These are phyloP conservation scores for Phytophthora agathidicida DNA, from an alignment of 352 stramenopile species.

Conservation along the genomic window DNA sequence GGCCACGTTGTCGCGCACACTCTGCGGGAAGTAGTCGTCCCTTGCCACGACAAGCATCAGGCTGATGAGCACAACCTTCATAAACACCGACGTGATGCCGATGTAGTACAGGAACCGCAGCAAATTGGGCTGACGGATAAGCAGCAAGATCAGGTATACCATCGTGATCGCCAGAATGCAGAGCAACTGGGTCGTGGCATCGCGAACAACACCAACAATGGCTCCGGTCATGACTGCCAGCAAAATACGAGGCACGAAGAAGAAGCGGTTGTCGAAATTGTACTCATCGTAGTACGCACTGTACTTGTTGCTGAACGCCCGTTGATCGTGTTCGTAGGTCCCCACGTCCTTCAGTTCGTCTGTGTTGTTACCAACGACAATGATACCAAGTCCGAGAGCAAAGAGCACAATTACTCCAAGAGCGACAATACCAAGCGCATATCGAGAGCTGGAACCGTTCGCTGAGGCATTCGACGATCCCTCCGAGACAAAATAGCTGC, in stretches of 20 bases:
- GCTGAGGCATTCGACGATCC: conserved; percentile 36
- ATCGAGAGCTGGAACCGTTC: conserved; percentile 42
- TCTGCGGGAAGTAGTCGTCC: conserved; percentile 83
- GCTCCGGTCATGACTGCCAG: conserved; percentile 72
- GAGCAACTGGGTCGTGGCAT: conserved; percentile 76
- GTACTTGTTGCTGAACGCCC: conserved; percentile 83
- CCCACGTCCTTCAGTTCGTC: conserved; percentile 80
- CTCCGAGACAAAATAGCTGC: conserved; percentile 73
- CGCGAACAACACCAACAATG: conserved; percentile 71
- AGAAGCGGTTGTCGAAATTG: conserved; percentile 91
- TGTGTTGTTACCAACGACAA: conserved; percentile 67
- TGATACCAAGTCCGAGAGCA: conserved; percentile 69
- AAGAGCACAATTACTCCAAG: conserved; percentile 57
- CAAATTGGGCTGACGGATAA: conserved; percentile 76
- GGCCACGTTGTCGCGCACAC: conserved; percentile 78
- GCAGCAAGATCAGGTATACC: conserved; percentile 72
- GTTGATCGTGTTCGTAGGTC: conserved; percentile 78
- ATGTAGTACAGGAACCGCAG: conserved; percentile 88
- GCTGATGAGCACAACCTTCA: conserved; percentile 83
- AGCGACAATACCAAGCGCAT: conserved; percentile 47
- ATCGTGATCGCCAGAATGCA: conserved; percentile 74
- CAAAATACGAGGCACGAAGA: conserved; percentile 83
- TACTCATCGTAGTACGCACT: conserved; percentile 90
- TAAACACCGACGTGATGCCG: conserved; percentile 72
- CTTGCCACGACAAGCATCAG: conserved; percentile 84